Base-by-base conservation (phyloP, 345 rosid genomes). In the Populus alba region DNA sequence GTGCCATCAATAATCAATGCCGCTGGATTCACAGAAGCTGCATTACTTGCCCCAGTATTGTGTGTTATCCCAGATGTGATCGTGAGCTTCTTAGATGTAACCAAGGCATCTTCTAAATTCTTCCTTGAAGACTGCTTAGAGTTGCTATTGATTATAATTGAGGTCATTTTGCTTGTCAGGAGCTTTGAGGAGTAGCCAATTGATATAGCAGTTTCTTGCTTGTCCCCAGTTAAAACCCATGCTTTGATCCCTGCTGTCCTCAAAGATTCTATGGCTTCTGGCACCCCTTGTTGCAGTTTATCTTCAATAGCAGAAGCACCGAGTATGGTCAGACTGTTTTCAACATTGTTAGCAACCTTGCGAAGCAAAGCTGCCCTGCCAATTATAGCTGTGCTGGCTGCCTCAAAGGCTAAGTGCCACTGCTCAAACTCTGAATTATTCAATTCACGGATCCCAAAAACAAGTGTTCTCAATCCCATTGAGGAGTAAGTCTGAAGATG, bases 261-360 rank as follows among this genome's bases (percentile, higher is more conserved):
- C 47, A 78, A 76, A 15, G 51, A 25, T 37, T 78, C 81, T 25
- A 78, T 78, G 49, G 71, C 66, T 45, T 78, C 76, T 2, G 81
- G 81, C 29, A 79, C 81, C 70, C 81, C 81, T 5, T 73, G 51
- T 73, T 79, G 81, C 20, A 79, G 61, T 41, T 79, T 79, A 53
- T 79, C 81, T 66, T 79, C 81, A 51, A 79, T 61, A 6, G 81
- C 77, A n/a, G 81, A 63, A 23, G 81, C 81, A 51, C 81, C 81
- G 10, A 79, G 72, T 1, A 79, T 65, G 18, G 15, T 66, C 35
- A 79, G 31, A 37, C 74, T 66, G 27, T 37, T 79, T 61, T 79
- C 81, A 2, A 79, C 57, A 59, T 45, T 79, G 9, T 35, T 43
- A n/a, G 81, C 75, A 11, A 79, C 77, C 57, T 37, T 43, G 59